These are phyloP conservation scores for Globisporangium middletonii DNA, from an alignment of 352 stramenopile species.

Conservation along the genomic window DNA sequence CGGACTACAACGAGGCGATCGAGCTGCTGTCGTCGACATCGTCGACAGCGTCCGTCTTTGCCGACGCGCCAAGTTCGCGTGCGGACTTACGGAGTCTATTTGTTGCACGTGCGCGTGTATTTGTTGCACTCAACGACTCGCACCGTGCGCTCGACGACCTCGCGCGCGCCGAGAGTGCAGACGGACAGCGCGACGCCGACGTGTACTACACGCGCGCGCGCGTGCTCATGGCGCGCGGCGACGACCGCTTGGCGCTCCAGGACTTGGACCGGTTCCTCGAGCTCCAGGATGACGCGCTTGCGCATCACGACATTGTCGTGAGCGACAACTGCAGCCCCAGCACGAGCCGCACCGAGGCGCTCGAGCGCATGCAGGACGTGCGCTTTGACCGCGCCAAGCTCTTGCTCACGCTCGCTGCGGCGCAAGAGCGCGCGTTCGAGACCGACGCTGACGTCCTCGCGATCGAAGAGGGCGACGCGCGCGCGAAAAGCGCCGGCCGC, in stretches of 20 bases:
- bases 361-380: slow-evolving; percentile 39
- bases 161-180: slow-evolving; percentile 28
- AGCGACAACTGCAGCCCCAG: background rate
- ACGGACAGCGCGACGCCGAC: slow-evolving; percentile 46
- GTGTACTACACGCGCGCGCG: slow-evolving; percentile 57
- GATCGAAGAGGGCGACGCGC: slow-evolving; percentile 34
- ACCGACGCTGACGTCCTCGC: slow-evolving; percentile 42
- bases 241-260: slow-evolving; percentile 35
- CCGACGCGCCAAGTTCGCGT: background rate
- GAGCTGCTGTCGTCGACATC: slow-evolving; percentile 3
- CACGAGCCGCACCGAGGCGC: slow-evolving; percentile 11
- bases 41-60: background rate
- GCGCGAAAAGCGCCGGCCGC: slow-evolving; percentile 6
- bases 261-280: slow-evolving; percentile 71
- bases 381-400: slow-evolving; percentile 53
- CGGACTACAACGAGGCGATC: slow-evolving; percentile 67
- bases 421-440: slow-evolving; percentile 36
- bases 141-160: slow-evolving; percentile 50
- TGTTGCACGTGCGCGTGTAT: slow-evolving; percentile 48
- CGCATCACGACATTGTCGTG: slow-evolving; percentile 16
- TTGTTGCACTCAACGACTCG: slow-evolving; percentile 49
- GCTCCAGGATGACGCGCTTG: slow-evolving; percentile 50
- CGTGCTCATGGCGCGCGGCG: slow-evolving; percentile 39
- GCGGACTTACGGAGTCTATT: slow-evolving; percentile 38
- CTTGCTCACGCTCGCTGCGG: slow-evolving; percentile 40